Evolutionary conservation across 2,329 filamentous ascomycete genomes (phyloP).

Genomic region (Hypocrella siamensis): DNA sequence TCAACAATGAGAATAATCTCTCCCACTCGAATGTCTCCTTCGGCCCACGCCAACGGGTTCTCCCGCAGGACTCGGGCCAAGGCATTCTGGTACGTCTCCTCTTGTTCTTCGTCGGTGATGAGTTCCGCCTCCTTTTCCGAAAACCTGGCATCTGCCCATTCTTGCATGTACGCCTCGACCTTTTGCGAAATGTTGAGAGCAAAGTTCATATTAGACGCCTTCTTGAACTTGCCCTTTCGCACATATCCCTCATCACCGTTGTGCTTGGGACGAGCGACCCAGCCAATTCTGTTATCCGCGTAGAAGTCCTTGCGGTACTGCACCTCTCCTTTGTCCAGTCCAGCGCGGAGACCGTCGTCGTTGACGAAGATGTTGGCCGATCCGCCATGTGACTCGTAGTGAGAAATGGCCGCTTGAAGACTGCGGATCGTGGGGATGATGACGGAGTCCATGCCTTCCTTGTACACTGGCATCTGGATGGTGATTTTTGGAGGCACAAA

Average conservation of each 20-base stretch:
- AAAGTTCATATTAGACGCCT: slow-evolving; percentile 65
- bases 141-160: slow-evolving; percentile 9
- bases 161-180: slow-evolving; percentile 42
- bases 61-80: slow-evolving; percentile 35
- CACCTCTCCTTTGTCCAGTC: slow-evolving; percentile 24
- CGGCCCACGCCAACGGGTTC: slow-evolving; percentile 32
- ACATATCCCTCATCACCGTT: slow-evolving; percentile 31
- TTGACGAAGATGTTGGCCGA: slow-evolving; percentile 41
- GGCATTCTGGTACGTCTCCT: slow-evolving; percentile 30
- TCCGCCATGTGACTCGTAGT: slow-evolving; percentile 30
- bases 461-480: slow-evolving; percentile 23
- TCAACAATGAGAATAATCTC: slow-evolving; percentile 53
- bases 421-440: slow-evolving; percentile 33
- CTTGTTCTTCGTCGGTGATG: slow-evolving; percentile 16
- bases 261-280: slow-evolving; percentile 29
- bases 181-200: slow-evolving; percentile 44
- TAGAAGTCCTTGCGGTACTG: slow-evolving; percentile 29
- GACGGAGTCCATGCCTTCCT: slow-evolving; percentile 22
- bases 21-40: slow-evolving; percentile 43
- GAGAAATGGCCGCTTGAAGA: slow-evolving; percentile 31
- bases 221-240: slow-evolving; percentile 52
- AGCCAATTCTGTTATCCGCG: slow-evolving; percentile 29
- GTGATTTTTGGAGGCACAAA: slow-evolving; percentile 19
- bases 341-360: slow-evolving; percentile 44
- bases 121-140: slow-evolving; percentile 7